Conservation (phyloP, 108 stramenopile genomes). For the Skeletonema menzelii region DNA sequence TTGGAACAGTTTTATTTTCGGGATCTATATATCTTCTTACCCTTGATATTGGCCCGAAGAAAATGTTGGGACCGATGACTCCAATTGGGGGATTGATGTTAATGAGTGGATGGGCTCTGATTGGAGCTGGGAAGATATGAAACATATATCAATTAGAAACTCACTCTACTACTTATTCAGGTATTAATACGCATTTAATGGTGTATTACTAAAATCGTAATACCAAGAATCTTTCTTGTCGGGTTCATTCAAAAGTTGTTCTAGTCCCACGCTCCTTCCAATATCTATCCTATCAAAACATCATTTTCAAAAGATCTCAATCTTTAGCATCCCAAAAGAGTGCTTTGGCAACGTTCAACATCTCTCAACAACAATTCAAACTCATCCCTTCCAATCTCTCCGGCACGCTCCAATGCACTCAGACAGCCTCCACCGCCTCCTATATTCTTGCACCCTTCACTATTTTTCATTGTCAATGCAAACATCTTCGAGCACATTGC, state of each 20-base stretch:
- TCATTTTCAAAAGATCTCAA: background rate
- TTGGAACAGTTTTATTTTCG: conserved; percentile 75
- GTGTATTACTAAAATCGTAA: background rate
- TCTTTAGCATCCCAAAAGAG: conserved; percentile 7
- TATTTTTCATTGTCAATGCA: conserved; percentile 29
- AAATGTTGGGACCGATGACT: conserved; percentile 78
- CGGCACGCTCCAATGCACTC: conserved; percentile 43
- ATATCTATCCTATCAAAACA: no score
- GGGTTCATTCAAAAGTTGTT: no score
- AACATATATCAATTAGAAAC: background rate
- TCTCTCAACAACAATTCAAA: conserved; percentile 67
- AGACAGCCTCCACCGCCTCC: background rate
- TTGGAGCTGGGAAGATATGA: conserved; percentile 36
- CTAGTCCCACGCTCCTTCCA: no score
- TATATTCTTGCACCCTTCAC: conserved; percentile 25
- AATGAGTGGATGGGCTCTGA: conserved; percentile 80
- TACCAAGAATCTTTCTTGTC: no score
- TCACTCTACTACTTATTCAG: background rate
- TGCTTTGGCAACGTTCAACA: conserved; percentile 34
- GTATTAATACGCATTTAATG: background rate
- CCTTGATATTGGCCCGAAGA: conserved; percentile 75
- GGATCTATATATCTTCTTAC: conserved; percentile 75
- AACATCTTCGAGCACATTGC: conserved; percentile 40
- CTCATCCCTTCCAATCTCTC: conserved; percentile 44
- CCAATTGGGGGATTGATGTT: conserved; percentile 87